Evolutionary conservation across 495 filamentous ascomycete species (phyloP), one percentile per base, ranked within the genome.

Genomic region (Daldinia loculata): DNA sequence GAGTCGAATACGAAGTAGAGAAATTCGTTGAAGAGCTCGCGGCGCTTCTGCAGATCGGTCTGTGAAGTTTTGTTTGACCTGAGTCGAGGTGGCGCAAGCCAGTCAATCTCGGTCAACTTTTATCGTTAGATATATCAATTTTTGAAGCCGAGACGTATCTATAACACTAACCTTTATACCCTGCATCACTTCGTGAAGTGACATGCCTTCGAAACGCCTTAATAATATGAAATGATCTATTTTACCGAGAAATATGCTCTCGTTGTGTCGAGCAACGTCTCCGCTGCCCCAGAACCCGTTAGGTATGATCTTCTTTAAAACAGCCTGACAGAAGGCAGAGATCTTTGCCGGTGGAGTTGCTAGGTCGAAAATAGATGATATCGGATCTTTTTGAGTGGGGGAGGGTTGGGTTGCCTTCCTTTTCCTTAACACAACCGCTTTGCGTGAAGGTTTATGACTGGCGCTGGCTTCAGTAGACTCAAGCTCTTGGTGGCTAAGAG

Each of bases 1-100:
- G 93, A 97, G 72, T 99, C 95, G 69, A 98, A 94, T 2, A 97
- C 66, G 78, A 94, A 99, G 80, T 97, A 98, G 0, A 98, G 68
- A 61, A 98, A 89, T 74, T 99, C 95, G 53, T 88, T 79, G 32
- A 97, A 86, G 5, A 98, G 82, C 75, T 97, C 91, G 17, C 76
- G 84, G 7, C 95, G 90, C 80, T 98, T 98, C 24, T 83, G 78
- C 30, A 86, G 77, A 69, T 99, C 95, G 0, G 92, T 88, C 45
- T 84, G 76, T 19, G 92, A 89, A 32, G 91, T 84, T 45, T 91
- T 94, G 19, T 79, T 72, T 1, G 62, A 45, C 51, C 69, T 41
- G n/a, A 77, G 57, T 58, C 57, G 72, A 6, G 86, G 84, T 38
- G 89, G 86, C 3, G 81, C 79, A 39, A 97, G 86, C 95, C 95